Evolutionary conservation across 352 stramenopile genomes (phyloP).

Genomic region (Bremia lactucae): DNA sequence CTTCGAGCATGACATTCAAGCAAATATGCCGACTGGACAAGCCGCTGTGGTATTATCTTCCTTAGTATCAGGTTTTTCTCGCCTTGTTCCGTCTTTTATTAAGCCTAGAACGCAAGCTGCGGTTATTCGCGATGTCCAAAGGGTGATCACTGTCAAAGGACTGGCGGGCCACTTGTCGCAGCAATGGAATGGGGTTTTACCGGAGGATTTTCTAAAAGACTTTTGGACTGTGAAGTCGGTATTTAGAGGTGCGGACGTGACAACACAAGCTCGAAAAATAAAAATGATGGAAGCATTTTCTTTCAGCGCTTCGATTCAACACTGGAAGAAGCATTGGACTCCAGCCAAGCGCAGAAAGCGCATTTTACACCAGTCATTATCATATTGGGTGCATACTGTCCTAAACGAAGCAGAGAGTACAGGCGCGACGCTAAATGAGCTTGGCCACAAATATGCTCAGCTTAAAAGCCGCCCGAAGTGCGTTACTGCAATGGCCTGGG

Average conservation of each 20-base stretch:
- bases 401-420: conserved; percentile 11
- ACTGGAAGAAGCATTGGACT: not conserved
- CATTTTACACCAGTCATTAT: conserved; percentile 1
- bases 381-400: conserved; percentile 12
- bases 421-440: conserved; percentile 18
- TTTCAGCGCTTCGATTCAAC: conserved; percentile 1
- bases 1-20: conserved; percentile 57
- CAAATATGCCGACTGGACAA: conserved; percentile 38
- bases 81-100: conserved; percentile 32
- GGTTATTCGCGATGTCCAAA: conserved; percentile 16
- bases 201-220: conserved; percentile 64
- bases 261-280: conserved; percentile 13
- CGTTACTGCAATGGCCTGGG: no score
- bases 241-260: conserved; percentile 21
- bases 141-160: conserved; percentile 47
- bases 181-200: conserved; percentile 29
- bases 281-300: conserved; percentile 39
- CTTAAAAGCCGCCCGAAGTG: no score
- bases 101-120: conserved; percentile 9
- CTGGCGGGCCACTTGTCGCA: conserved; percentile 50
- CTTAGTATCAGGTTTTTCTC: conserved; percentile 32
- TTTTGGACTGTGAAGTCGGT: conserved; percentile 61
- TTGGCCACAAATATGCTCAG: conserved; percentile 14
- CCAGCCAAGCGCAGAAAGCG: conserved; percentile 6
- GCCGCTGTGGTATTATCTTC: conserved; percentile 44